Conservation (phyloP, 2,329 filamentous ascomycete species). For the Exophiala alcalophila region DNA sequence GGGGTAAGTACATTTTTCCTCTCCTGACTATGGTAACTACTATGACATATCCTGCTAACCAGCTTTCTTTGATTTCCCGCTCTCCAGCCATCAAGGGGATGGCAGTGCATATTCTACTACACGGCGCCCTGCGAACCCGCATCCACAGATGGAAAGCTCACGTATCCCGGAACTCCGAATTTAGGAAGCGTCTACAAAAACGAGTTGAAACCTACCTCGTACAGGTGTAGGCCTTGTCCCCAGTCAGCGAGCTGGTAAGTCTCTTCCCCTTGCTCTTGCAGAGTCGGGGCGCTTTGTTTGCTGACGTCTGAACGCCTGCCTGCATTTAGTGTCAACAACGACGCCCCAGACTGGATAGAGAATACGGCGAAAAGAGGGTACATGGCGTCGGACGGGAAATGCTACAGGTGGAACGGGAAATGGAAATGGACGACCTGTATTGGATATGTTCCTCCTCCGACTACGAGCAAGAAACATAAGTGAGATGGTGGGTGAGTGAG, state of each 20-base stretch:
- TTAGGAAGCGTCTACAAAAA: slow-evolving; percentile 15
- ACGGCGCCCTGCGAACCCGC: slow-evolving; percentile 5
- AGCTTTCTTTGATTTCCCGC: not conserved
- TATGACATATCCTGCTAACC: no score
- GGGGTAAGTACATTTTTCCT: slow-evolving; percentile 14
- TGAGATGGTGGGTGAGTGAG: no score
- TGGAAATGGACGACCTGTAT: no score
- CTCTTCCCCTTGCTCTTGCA: no score
- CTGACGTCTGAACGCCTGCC: no score
- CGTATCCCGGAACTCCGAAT: slow-evolving; percentile 19
- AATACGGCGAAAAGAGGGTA: slow-evolving; percentile 6
- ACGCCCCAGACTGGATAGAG: slow-evolving; percentile 16
- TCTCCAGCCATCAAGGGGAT: slow-evolving; percentile 13
- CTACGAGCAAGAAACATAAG: no score
- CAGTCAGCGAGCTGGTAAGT: slow-evolving; percentile 17
- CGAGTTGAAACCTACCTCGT: slow-evolving; percentile 7
- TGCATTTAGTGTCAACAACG: slow-evolving; percentile 21
- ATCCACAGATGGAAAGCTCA: slow-evolving; percentile 20
- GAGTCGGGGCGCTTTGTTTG: no score
- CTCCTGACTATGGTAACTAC: no score
- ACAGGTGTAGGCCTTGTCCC: slow-evolving; percentile 18
- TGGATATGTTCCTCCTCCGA: no score
- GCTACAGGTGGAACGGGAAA: not conserved
- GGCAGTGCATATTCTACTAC: slow-evolving; percentile 24
- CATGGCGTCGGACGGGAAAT: slow-evolving; percentile 1